phyloP scores from a whole-genome alignment of 768 basidiomycete species.

The Nevesoporus exiguus region DNA sequence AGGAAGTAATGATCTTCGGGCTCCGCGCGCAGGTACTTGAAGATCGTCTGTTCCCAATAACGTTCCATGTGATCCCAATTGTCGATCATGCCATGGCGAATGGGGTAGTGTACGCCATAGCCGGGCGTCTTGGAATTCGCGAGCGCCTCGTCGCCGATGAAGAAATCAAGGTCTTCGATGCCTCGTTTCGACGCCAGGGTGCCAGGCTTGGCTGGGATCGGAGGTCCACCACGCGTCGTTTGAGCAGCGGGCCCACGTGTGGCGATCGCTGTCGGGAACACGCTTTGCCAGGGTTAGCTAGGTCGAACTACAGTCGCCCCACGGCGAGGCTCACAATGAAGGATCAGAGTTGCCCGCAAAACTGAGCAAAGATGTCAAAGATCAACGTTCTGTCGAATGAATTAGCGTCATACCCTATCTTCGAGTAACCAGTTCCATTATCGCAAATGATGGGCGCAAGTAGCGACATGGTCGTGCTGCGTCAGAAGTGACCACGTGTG shows the following conservation, averaged over 20 bases:
- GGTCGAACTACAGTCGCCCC: conserved; percentile 2
- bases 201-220: conserved; percentile 81
- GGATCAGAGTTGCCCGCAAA: conserved; percentile 99
- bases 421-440: conserved; percentile 96
- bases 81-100: conserved; percentile 95
- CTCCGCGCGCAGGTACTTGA: conserved; percentile 97
- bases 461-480: conserved; percentile 57
- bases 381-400: background rate
- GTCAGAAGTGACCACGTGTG: background rate
- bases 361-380: conserved; percentile 40
- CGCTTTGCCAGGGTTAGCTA: conserved; percentile 42
- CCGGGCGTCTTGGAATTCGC: conserved; percentile 93
- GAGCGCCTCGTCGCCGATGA: conserved; percentile 97
- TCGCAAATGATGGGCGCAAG: conserved; percentile 96
- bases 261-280: conserved; percentile 98
- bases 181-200: conserved; percentile 95
- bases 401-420: conserved; percentile 73
- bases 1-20: conserved; percentile 99
- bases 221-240: conserved; percentile 61
- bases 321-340: conserved; percentile 69
- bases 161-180: conserved; percentile 98
- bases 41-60: conserved; percentile 99
- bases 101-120: conserved; percentile 94
- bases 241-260: conserved; percentile 69
- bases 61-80: conserved; percentile 99